phyloP scores from a whole-genome alignment of 495 filamentous ascomycete genomes.

The Xylaria intraflava region DNA sequence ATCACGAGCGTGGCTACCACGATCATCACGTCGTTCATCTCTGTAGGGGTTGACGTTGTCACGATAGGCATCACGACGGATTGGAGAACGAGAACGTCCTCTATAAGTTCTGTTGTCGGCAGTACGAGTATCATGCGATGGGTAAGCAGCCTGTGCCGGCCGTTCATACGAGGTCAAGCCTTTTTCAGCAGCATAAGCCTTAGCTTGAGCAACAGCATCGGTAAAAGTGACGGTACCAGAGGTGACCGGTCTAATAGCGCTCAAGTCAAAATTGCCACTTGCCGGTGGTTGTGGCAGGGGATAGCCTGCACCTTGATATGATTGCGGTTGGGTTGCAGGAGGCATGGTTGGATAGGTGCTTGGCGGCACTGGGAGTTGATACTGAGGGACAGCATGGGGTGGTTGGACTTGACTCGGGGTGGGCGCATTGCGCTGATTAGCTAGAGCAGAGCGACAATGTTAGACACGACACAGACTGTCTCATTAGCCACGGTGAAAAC shows the following conservation, averaged over 20 bases:
- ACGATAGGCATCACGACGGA: constrained; percentile 54
- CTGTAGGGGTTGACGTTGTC: constrained; percentile 70
- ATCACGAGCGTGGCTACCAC: constrained; percentile 45
- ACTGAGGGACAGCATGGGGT: constrained; percentile 32
- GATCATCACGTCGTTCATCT: constrained; percentile 65
- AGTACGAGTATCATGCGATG: constrained; percentile 31
- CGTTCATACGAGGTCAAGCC: constrained; percentile 52
- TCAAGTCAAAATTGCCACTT: constrained; percentile 66
- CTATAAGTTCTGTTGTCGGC: constrained; percentile 46
- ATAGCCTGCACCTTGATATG: constrained; percentile 39
- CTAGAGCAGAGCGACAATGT: constrained; percentile 7
- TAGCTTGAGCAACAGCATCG: constrained; percentile 68
- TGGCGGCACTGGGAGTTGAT: constrained; percentile 29
- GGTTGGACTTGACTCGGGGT: constrained; percentile 31
- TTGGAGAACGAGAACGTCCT: constrained; percentile 63
- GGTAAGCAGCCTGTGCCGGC: constrained; percentile 32
- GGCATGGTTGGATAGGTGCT: constrained; percentile 22
- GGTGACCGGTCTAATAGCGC: constrained; percentile 62
- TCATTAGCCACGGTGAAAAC: background rate
- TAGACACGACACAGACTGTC: constrained; percentile 2
- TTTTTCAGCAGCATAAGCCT: constrained; percentile 63
- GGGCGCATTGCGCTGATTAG: constrained; percentile 27
- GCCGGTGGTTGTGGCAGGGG: constrained; percentile 59
- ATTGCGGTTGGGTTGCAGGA: constrained; percentile 29
- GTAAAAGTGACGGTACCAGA: constrained; percentile 66